Percentiles rank a stretch among this genome's conserved stretches.
Conservation (phyloP, 2,329 filamentous ascomycete genomes). For the Apiospora malaysiana region DNA sequence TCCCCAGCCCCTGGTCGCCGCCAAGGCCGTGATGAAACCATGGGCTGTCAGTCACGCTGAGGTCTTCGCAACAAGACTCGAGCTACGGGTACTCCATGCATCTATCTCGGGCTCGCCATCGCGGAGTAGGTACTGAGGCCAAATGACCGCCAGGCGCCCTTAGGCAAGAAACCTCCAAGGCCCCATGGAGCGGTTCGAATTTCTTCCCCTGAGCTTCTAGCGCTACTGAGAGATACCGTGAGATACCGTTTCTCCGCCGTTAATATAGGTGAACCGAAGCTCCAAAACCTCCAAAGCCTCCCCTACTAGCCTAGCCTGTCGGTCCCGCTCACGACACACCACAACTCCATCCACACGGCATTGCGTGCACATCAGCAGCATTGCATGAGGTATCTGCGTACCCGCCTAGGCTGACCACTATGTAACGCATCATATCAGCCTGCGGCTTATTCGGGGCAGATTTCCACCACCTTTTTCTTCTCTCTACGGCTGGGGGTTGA, state of each 20-base stretch:
- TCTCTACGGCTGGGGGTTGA: conserved; percentile 29
- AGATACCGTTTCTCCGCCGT: conserved; percentile 19
- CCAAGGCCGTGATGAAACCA: conserved; percentile 19
- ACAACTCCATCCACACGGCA: conserved; percentile 14
- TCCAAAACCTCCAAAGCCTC: conserved; percentile 1
- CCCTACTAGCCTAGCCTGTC: conserved; percentile 9
- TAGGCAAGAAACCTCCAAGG: background rate
- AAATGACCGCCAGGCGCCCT: background rate
- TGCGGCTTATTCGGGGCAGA: conserved; percentile 53
- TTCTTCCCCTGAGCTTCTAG: conserved; percentile 18
- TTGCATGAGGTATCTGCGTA: conserved; percentile 13
- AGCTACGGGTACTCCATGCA: conserved; percentile 11
- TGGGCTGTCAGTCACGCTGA: conserved; percentile 19
- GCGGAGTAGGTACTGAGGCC: background rate
- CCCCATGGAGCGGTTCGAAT: background rate
- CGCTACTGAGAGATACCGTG: conserved; percentile 9
- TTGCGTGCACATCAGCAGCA: conserved; percentile 9
- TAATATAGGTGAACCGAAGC: conserved; percentile 14
- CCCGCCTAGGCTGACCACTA: conserved; percentile 29
- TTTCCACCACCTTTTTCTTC: conserved; percentile 42
- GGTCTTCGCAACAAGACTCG: background rate
- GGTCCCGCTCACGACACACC: conserved; percentile 12
- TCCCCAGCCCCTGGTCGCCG: background rate
- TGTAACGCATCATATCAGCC: conserved; percentile 51
- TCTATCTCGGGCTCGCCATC: conserved; percentile 1